These are phyloP conservation scores for Halocafeteria seosinensis DNA, from an alignment of 108 stramenopile genomes.

Conservation along the genomic window DNA sequence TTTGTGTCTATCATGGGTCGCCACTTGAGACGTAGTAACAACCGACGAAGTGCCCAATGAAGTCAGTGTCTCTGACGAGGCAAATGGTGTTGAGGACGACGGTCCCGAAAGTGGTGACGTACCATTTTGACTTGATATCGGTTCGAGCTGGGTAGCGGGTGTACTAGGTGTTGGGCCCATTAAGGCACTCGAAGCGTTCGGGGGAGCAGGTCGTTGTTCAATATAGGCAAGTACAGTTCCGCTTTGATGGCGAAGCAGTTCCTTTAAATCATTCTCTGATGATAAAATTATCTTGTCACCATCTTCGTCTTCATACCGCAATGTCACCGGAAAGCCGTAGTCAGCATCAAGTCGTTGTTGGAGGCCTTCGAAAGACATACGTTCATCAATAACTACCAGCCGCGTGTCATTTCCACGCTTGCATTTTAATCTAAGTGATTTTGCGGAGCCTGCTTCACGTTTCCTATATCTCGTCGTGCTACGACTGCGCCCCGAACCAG, in stretches of 20 bases:
- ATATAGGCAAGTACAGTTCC: not conserved
- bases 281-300: conserved; percentile 12
- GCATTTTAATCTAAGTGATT: conserved; percentile 10
- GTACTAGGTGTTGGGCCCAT: too few species aligned
- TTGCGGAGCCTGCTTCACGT: not conserved
- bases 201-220: not conserved
- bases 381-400: not conserved
- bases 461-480: too few species aligned
- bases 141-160: too few species aligned
- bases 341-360: not conserved
- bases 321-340: conserved; percentile 6
- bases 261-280: conserved; percentile 9
- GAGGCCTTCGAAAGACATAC: not conserved
- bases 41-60: not conserved
- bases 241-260: not conserved
- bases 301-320: conserved; percentile 11
- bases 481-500: too few species aligned
- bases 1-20: too few species aligned
- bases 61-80: not conserved
- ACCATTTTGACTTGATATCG: too few species aligned
- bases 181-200: not conserved
- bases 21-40: not conserved
- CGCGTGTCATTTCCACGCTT: conserved; percentile 1
- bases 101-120: too few species aligned
- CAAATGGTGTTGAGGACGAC: too few species aligned